Evolutionary conservation across 495 filamentous ascomycete genomes (phyloP).

Genomic region (Talaromyces borbonicus): DNA sequence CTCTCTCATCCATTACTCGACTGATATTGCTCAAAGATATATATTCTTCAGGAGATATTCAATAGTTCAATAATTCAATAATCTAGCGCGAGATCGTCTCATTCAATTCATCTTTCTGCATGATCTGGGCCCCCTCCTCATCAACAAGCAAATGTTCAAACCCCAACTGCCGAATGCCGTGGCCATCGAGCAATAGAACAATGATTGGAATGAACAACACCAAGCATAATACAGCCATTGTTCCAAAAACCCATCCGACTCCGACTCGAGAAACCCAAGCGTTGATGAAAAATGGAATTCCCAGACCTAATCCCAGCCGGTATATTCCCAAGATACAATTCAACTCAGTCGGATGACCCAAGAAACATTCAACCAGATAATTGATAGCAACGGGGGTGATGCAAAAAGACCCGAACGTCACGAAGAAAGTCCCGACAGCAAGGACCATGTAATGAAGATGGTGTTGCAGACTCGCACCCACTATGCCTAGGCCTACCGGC

Average conservation of each 20-base stretch:
- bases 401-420: constrained; percentile 29
- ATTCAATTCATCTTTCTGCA: not conserved
- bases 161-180: constrained; percentile 5
- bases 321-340: constrained; percentile 31
- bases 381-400: constrained; percentile 37
- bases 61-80: too few relatives aligned
- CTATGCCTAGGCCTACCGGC: constrained; percentile 39
- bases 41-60: too few relatives aligned
- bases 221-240: constrained; percentile 38
- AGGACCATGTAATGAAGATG: constrained; percentile 39
- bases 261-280: constrained; percentile 35
- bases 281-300: constrained; percentile 38
- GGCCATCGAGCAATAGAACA: constrained; percentile 21
- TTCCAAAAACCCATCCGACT: constrained; percentile 44
- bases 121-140: constrained; percentile 4
- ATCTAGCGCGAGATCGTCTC: too few relatives aligned
- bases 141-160: constrained; percentile 3
- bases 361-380: constrained; percentile 40
- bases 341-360: constrained; percentile 30
- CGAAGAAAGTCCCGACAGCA: constrained; percentile 32
- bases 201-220: constrained; percentile 27
- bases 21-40: too few relatives aligned
- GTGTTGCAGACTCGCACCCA: constrained; percentile 38
- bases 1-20: not conserved
- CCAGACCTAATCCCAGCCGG: constrained; percentile 32